Percentiles rank a stretch among this genome's conserved stretches.
Evolutionary conservation across 1,284 basidiomycete species (phyloP).

Genomic region (Inonotus obliquus): DNA sequence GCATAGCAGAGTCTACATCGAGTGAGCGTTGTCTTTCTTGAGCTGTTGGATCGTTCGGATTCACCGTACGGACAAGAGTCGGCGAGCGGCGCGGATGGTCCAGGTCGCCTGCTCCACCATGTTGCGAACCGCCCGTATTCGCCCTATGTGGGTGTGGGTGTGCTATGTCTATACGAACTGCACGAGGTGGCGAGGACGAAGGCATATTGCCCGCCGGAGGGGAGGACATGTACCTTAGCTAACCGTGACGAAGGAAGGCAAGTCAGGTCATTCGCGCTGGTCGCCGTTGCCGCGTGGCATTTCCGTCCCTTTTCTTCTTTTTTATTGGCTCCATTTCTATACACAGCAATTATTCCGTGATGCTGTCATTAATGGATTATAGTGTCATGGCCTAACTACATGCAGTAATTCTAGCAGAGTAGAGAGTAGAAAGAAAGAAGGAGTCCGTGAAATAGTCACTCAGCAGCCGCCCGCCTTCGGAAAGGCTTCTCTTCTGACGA

Average conservation of each 20-base stretch:
- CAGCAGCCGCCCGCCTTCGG: conserved; percentile 1
- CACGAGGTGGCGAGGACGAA: conserved; percentile 11
- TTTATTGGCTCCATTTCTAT: not conserved
- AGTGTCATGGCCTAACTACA: no score
- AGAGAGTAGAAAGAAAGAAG: not conserved
- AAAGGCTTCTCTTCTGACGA: conserved; percentile 6
- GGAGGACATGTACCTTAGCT: conserved; percentile 1
- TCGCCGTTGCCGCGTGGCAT: no score
- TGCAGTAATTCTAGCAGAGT: not conserved
- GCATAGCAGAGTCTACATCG: conserved; percentile 83
- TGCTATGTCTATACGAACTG: conserved; percentile 28
- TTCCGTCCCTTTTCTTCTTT: no score
- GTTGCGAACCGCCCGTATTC: conserved; percentile 23
- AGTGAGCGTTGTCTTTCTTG: conserved; percentile 78
- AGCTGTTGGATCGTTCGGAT: conserved; percentile 63
- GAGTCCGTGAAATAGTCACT: not conserved
- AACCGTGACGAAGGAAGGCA: not conserved
- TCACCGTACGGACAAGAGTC: conserved; percentile 53
- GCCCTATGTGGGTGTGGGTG: conserved; percentile 29
- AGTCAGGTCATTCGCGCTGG: no score
- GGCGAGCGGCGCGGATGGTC: conserved; percentile 55
- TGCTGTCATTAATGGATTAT: no score
- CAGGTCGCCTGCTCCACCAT: conserved; percentile 22
- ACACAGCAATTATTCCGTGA: not conserved
- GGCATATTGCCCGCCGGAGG: conserved; percentile 2